A percentile compares a stretch with the other conserved stretches of the same genome.
Conservation (phyloP, 129 eudicot species). For the Escallonia herrerae region DNA sequence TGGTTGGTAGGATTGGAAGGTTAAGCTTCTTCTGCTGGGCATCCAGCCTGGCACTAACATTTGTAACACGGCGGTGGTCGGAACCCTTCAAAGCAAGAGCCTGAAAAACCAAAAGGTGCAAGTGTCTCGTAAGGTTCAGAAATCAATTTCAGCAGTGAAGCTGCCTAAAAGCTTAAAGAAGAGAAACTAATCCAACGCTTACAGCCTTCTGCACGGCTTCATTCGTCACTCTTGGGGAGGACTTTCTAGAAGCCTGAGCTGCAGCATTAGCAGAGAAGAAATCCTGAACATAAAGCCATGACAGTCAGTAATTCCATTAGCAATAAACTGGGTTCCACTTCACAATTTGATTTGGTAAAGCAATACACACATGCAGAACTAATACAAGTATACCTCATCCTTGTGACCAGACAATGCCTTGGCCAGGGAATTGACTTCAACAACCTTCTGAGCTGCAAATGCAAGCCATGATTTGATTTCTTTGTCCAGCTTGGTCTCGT, state of each 20-base stretch:
- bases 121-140: background rate
- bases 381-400: constrained; percentile 53
- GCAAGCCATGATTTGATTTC: constrained; percentile 96
- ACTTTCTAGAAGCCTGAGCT: constrained; percentile 91
- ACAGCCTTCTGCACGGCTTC: constrained; percentile 63
- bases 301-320: background rate
- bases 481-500: constrained; percentile 77
- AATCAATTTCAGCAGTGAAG: background rate
- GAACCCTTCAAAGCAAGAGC: constrained; percentile 89
- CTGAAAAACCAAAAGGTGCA: constrained; percentile 23
- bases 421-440: constrained; percentile 93
- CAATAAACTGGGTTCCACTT: no score
- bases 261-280: constrained; percentile 90
- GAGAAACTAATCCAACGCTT: constrained; percentile 18
- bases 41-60: constrained; percentile 80
- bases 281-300: constrained; percentile 36
- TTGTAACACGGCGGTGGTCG: constrained; percentile 96
- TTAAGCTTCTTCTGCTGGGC: constrained; percentile 97
- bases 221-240: constrained; percentile 93
- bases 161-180: background rate
- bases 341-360: background rate
- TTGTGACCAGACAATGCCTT: constrained; percentile 77
- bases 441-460: constrained; percentile 93
- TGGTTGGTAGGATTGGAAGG: constrained; percentile 97
- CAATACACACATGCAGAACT: background rate